phyloP scores from a whole-genome alignment of 768 basidiomycete species.

The Cystofilobasidium bisporidii region DNA sequence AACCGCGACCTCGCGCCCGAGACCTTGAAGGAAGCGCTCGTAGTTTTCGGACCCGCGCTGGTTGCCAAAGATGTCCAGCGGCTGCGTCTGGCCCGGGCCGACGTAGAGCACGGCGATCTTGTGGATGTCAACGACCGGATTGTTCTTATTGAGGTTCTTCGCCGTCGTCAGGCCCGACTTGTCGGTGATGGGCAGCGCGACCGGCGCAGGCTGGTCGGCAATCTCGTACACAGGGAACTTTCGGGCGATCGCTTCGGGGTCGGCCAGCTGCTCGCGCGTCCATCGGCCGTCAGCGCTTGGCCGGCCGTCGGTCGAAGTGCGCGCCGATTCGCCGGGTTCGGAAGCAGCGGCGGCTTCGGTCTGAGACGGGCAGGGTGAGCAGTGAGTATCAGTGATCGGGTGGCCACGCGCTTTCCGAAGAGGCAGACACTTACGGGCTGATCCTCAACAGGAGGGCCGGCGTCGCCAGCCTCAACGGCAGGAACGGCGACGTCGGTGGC shows the following conservation, averaged over 20 bases:
- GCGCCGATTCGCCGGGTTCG: not conserved
- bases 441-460: slow-evolving; percentile 46
- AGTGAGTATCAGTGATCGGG: no score
- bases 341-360: not conserved
- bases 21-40: slow-evolving; percentile 78
- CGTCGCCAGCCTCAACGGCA: slow-evolving; percentile 64
- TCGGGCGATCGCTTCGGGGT: slow-evolving; percentile 74
- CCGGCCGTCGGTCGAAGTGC: not conserved
- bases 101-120: slow-evolving; percentile 96
- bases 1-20: slow-evolving; percentile 77
- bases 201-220: slow-evolving; percentile 43
- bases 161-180: slow-evolving; percentile 51
- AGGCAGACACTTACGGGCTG: slow-evolving; percentile 10
- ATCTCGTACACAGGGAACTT: slow-evolving; percentile 68
- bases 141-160: slow-evolving; percentile 61
- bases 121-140: slow-evolving; percentile 93
- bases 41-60: slow-evolving; percentile 89
- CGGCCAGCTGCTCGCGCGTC: slow-evolving; percentile 34
- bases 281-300: not conserved
- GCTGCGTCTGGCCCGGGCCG: slow-evolving; percentile 75
- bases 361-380: no score
- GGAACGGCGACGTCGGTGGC: slow-evolving; percentile 60
- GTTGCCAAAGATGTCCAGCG: slow-evolving; percentile 78
- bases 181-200: slow-evolving; percentile 42
- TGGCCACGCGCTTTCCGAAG: no score